Percentiles rank a stretch among this genome's conserved stretches.
These are phyloP conservation scores for Coemansia sp. DNA, from an alignment of 192 early-diverging fungal species.

Conservation along the genomic window DNA sequence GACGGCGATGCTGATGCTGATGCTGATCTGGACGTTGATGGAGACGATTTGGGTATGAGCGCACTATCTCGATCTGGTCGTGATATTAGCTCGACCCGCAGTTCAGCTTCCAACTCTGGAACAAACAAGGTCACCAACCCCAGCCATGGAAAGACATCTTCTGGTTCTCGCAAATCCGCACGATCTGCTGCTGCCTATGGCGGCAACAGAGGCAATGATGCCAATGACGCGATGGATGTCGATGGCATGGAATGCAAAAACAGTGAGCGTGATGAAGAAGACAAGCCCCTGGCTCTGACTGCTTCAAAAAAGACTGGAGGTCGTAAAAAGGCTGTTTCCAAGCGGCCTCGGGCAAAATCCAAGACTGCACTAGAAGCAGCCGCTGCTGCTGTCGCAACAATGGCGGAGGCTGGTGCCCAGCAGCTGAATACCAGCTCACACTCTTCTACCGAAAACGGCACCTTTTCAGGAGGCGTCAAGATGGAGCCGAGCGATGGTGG, in stretches of 20 bases:
- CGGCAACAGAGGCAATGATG: neutral
- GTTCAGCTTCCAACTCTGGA: no score
- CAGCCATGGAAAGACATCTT: no score
- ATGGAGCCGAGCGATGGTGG: conserved; percentile 18
- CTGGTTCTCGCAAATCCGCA: neutral
- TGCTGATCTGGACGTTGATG: neutral
- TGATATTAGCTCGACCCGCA: no score
- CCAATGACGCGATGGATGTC: neutral
- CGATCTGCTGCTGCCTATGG: neutral
- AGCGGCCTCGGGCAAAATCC: conserved; percentile 21
- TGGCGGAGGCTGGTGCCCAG: neutral
- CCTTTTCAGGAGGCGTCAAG: neutral
- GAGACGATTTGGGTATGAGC: neutral
- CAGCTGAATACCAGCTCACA: neutral
- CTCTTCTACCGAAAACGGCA: neutral
- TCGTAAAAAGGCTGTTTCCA: conserved; percentile 14
- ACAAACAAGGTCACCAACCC: no score
- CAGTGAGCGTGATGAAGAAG: neutral
- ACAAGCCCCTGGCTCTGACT: neutral
- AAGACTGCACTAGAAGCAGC: conserved; percentile 11
- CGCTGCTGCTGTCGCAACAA: neutral
- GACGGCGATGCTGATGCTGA: conserved; percentile 11
- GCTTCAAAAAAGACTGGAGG: neutral
- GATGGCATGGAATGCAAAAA: neutral
- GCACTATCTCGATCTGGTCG: neutral